Evolutionary conservation across 164 flowering plant species (phyloP).

Genomic region (Chimonanthus praecox): DNA sequence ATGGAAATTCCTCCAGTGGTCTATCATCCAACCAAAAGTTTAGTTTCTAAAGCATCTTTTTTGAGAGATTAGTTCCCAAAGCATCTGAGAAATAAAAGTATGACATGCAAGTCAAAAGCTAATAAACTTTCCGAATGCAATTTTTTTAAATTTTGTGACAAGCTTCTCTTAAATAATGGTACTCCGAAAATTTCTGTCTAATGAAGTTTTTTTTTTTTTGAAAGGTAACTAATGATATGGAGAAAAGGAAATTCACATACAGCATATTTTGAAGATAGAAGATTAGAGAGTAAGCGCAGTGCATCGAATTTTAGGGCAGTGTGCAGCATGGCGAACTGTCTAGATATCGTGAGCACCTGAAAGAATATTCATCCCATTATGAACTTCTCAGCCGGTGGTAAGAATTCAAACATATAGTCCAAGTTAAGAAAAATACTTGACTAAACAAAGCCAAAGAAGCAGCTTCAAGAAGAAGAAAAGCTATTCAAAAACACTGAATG

Average conservation of each 20-base stretch:
- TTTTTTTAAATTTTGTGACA: background rate
- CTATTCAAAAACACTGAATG: background rate
- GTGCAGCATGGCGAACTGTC: conserved; percentile 74
- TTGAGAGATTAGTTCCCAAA: background rate
- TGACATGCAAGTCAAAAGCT: background rate
- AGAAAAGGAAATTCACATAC: conserved; percentile 34
- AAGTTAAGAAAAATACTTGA: background rate
- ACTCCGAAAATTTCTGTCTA: background rate
- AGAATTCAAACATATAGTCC: background rate
- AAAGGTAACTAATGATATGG: background rate
- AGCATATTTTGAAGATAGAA: conserved; percentile 56
- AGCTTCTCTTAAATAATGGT: background rate
- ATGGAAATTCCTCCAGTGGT: background rate
- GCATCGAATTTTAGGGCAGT: conserved; percentile 76
- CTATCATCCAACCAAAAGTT: background rate
- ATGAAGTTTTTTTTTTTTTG: background rate
- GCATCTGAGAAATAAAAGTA: background rate
- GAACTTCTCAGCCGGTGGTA: background rate
- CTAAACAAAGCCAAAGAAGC: background rate
- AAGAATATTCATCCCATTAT: conserved; percentile 4
- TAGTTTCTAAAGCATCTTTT: background rate
- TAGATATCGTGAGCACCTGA: conserved; percentile 61
- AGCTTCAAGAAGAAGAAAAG: background rate
- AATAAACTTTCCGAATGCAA: background rate
- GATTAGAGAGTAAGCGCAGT: conserved; percentile 56